Evolutionary conservation across 768 basidiomycete species (phyloP).

Genomic region (Flagelloscypha sp.): DNA sequence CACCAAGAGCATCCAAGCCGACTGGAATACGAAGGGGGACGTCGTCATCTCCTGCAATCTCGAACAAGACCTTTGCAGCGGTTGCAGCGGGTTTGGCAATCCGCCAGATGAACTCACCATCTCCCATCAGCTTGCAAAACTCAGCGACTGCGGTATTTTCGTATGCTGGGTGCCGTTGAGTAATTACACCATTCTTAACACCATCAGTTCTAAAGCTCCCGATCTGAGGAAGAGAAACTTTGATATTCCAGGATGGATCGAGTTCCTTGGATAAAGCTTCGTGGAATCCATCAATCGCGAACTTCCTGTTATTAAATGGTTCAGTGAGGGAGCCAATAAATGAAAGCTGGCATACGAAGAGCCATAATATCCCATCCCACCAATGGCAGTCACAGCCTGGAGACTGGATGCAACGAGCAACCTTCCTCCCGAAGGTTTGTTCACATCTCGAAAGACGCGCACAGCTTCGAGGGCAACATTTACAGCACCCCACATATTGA

Average conservation of each 20-base stretch:
- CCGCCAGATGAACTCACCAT: too few species aligned
- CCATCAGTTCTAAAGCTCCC: neutral
- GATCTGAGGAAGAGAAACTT: neutral
- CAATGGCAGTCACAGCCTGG: conserved; percentile 8
- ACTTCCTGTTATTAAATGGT: too few species aligned
- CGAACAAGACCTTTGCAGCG: too few species aligned
- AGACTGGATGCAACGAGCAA: conserved; percentile 22
- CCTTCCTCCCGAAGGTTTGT: conserved; percentile 22
- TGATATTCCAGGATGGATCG: conserved; percentile 1
- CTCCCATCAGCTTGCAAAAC: too few species aligned
- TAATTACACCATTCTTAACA: neutral
- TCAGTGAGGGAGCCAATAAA: too few species aligned
- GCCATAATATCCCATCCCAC: conserved; percentile 14
- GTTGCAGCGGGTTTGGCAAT: too few species aligned
- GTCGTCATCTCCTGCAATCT: too few species aligned
- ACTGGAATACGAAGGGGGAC: too few species aligned
- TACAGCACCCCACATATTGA: conserved; percentile 22
- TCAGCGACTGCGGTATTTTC: neutral
- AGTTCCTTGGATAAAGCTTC: conserved; percentile 1
- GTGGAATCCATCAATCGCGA: neutral
- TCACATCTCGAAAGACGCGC: conserved; percentile 26
- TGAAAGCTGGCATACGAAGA: too few species aligned
- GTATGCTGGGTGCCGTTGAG: neutral
- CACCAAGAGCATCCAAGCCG: too few species aligned
- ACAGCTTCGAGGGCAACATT: conserved; percentile 22